phyloP scores from a whole-genome alignment of 805 yeast species.

The Yamadazyma paraphyllophila region DNA sequence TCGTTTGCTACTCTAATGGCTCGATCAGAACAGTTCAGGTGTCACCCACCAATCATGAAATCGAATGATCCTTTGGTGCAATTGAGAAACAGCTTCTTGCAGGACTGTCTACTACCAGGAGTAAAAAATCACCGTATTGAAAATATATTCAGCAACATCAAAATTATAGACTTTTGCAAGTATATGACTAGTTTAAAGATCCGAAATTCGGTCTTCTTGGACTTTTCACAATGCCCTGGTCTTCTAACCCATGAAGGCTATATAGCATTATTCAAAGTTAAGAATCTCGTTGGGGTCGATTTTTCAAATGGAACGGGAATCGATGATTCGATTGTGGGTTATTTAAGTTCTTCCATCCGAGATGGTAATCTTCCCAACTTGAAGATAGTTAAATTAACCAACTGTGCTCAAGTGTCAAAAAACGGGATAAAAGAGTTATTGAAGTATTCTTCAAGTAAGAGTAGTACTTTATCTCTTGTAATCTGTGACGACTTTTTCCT shows the following conservation, averaged over 20 bases:
- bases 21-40: slow-evolving; percentile 18
- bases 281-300: slow-evolving; percentile 27
- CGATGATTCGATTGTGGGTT: slow-evolving; percentile 31
- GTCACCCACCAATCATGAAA: slow-evolving; percentile 18
- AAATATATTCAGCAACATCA: slow-evolving; percentile 30
- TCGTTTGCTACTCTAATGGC: slow-evolving; percentile 24
- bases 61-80: slow-evolving; percentile 1
- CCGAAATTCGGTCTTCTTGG: slow-evolving; percentile 23
- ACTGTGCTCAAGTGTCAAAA: slow-evolving; percentile 20
- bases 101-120: slow-evolving; percentile 7
- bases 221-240: slow-evolving; percentile 21
- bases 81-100: neutral
- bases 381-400: slow-evolving; percentile 21
- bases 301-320: slow-evolving; percentile 26
- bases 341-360: slow-evolving; percentile 19
- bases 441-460: neutral
- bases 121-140: slow-evolving; percentile 31
- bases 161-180: slow-evolving; percentile 19
- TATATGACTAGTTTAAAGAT: slow-evolving; percentile 18
- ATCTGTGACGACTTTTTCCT: slow-evolving; percentile 15
- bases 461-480: slow-evolving; percentile 13
- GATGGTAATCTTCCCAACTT: slow-evolving; percentile 18
- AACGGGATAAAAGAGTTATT: slow-evolving; percentile 14
- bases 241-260: slow-evolving; percentile 21
- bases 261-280: slow-evolving; percentile 25